A percentile compares a stretch with the other conserved stretches of the same genome.
phyloP scores from a whole-genome alignment of 495 filamentous ascomycete species.

The Penicillium ochrochloron region DNA sequence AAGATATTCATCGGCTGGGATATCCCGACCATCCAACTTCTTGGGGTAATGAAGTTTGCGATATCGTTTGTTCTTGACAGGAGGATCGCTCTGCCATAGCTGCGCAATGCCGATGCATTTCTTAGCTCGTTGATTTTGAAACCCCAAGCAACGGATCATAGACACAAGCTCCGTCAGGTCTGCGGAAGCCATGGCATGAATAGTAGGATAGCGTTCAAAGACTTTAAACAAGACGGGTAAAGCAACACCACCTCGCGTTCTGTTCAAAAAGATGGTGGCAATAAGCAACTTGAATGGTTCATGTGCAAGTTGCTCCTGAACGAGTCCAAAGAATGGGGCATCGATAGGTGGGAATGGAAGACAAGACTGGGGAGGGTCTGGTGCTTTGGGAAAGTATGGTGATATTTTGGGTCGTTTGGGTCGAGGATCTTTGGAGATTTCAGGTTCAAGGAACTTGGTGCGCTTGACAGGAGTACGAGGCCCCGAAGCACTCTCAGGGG shows the following conservation, averaged over 20 bases:
- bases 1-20: conserved; percentile 55
- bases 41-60: conserved; percentile 72
- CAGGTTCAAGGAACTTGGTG: background rate
- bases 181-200: conserved; percentile 65
- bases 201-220: conserved; percentile 68
- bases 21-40: conserved; percentile 56
- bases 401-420: conserved; percentile 44
- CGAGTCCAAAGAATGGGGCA: conserved; percentile 68
- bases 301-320: conserved; percentile 77
- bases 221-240: conserved; percentile 76
- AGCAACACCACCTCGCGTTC: conserved; percentile 73
- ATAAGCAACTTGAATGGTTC: conserved; percentile 75
- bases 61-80: conserved; percentile 61
- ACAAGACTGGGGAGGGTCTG: conserved; percentile 59
- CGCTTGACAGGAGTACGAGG: conserved; percentile 19
- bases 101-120: conserved; percentile 71
- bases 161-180: conserved; percentile 58
- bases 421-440: conserved; percentile 23
- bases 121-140: conserved; percentile 66
- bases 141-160: conserved; percentile 74
- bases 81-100: conserved; percentile 69
- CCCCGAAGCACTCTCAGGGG: background rate
- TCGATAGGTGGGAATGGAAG: conserved; percentile 74
- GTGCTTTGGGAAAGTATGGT: conserved; percentile 49
- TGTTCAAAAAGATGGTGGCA: conserved; percentile 81